Evolutionary conservation across 352 stramenopile species (phyloP).

Genomic region (Phytophthora capsici): DNA sequence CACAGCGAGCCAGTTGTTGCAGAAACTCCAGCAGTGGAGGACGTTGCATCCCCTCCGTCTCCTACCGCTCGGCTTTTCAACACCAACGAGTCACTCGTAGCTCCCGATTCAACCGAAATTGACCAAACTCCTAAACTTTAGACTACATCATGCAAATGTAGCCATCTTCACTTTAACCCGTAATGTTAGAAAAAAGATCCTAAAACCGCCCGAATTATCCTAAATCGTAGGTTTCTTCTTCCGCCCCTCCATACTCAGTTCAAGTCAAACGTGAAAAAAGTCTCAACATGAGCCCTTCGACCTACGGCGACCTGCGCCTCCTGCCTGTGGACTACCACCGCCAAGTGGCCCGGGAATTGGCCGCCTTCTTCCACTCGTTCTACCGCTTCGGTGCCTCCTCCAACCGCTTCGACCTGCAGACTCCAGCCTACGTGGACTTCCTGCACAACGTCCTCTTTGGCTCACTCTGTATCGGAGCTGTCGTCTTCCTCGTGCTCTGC

Average conservation of each 20-base stretch:
- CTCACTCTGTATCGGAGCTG: constrained; percentile 62
- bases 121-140: constrained; percentile 18
- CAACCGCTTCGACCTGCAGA: constrained; percentile 61
- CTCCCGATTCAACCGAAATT: neutral
- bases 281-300: constrained; percentile 21
- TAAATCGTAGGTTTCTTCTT: neutral
- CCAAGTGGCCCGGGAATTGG: constrained; percentile 67
- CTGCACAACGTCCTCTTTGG: constrained; percentile 76
- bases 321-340: constrained; percentile 75
- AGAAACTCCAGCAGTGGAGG: neutral
- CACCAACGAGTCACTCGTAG: neutral
- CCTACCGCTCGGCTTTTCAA: constrained; percentile 29
- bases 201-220: no score
- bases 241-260: constrained; percentile 7
- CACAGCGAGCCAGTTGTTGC: constrained; percentile 31
- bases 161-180: constrained; percentile 22
- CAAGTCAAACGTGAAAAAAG: constrained; percentile 19
- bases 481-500: constrained; percentile 72
- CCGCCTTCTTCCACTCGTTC: constrained; percentile 82
- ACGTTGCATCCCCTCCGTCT: constrained; percentile 17
- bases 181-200: no score
- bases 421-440: constrained; percentile 63
- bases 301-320: constrained; percentile 48
- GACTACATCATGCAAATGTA: constrained; percentile 11
- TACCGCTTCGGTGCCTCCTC: constrained; percentile 71